Percentiles rank a stretch among this genome's conserved stretches.
phyloP scores from a whole-genome alignment of 2,329 filamentous ascomycete species.

The Fusarium sublunatum region DNA sequence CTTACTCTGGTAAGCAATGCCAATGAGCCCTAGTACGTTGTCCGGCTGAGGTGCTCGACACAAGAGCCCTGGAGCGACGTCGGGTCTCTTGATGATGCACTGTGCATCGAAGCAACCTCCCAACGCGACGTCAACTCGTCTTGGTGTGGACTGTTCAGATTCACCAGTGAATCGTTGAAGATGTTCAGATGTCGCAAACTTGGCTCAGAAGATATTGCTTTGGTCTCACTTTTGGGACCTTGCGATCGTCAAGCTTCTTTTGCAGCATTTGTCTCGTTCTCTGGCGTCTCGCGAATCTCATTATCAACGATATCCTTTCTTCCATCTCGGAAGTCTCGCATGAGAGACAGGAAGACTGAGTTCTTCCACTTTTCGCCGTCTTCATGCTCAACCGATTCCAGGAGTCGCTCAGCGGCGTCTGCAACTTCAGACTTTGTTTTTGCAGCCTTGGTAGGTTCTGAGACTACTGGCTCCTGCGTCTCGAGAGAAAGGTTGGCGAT shows the following conservation, averaged over 20 bases:
- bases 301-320: slow-evolving; percentile 58
- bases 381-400: slow-evolving; percentile 58
- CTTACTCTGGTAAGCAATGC: background rate
- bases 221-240: background rate
- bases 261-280: slow-evolving; percentile 12
- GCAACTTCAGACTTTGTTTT: slow-evolving; percentile 54
- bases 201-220: background rate
- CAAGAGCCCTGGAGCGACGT: slow-evolving; percentile 33
- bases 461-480: slow-evolving; percentile 23
- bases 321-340: slow-evolving; percentile 59
- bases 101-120: slow-evolving; percentile 12
- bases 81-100: slow-evolving; percentile 1
- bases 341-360: slow-evolving; percentile 57
- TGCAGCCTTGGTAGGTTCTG: slow-evolving; percentile 28
- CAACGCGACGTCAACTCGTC: slow-evolving; percentile 35
- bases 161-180: background rate
- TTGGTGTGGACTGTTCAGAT: slow-evolving; percentile 21
- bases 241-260: slow-evolving; percentile 30
- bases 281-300: slow-evolving; percentile 52
- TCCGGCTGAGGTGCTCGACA: slow-evolving; percentile 40
- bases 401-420: slow-evolving; percentile 56
- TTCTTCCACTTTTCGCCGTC: slow-evolving; percentile 60
- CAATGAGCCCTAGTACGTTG: slow-evolving; percentile 32
- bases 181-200: background rate
- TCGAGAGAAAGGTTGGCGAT: slow-evolving; percentile 49